These are phyloP conservation scores for Fremontodendron californicum DNA, from an alignment of 345 rosid species.

Conservation along the genomic window DNA sequence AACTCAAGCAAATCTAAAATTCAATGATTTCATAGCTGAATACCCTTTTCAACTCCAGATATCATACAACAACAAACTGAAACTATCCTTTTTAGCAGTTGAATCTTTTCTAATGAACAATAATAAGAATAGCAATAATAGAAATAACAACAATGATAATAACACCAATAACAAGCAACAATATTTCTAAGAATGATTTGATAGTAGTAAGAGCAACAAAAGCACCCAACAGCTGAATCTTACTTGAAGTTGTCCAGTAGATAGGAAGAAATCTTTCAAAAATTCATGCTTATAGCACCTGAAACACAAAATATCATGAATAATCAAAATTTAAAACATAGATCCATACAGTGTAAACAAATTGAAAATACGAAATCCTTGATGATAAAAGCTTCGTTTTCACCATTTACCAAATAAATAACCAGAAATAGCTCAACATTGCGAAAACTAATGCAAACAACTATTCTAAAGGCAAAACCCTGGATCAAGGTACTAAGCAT, in stretches of 20 bases:
- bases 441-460: not conserved
- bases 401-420: not conserved
- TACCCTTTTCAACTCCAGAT: not conserved
- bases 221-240: conserved; percentile 26
- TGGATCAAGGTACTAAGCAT: not conserved
- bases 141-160: not conserved
- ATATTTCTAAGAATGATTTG: not conserved
- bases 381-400: conserved; percentile 1
- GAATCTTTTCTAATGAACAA: conserved; percentile 6
- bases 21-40: not conserved
- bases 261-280: conserved; percentile 88
- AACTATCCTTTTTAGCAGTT: not conserved
- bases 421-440: not conserved
- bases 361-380: not conserved
- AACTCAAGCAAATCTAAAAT: not conserved
- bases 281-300: conserved; percentile 86
- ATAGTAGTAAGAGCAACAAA: not conserved
- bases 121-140: no score
- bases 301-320: conserved; percentile 26
- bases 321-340: not conserved
- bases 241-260: conserved; percentile 91
- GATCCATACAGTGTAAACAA: not conserved
- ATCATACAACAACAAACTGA: not conserved
- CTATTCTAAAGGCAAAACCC: not conserved
- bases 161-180: not conserved